Conservation (phyloP, 495 filamentous ascomycete species). For the Pseudotulostoma volvatum region DNA sequence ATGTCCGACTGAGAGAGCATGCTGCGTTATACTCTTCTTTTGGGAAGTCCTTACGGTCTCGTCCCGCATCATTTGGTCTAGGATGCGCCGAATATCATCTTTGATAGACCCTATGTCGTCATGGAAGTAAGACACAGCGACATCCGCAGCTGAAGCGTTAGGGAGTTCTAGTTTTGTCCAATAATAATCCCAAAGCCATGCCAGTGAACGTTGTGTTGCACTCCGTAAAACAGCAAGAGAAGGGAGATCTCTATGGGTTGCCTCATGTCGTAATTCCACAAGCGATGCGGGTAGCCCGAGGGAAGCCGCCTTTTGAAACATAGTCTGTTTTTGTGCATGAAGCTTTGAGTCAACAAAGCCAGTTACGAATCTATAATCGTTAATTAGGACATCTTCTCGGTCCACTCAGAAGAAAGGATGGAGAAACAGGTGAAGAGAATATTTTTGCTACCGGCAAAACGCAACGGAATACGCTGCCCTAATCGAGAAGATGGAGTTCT, state of each 20-base stretch:
- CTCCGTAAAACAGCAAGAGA: conserved; percentile 50
- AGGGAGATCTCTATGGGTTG: conserved; percentile 76
- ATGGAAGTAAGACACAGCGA: neutral
- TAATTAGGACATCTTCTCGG: conserved; percentile 3
- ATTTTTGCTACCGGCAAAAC: conserved; percentile 35
- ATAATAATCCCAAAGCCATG: conserved; percentile 81
- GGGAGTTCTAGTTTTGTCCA: conserved; percentile 35
- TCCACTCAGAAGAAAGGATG: conserved; percentile 3
- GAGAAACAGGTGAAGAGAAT: neutral
- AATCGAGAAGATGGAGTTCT: conserved; percentile 36
- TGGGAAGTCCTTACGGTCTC: conserved; percentile 7
- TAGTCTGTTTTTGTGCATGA: conserved; percentile 53
- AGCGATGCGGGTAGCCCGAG: conserved; percentile 67
- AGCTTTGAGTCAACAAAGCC: conserved; percentile 67
- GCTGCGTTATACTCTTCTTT: conserved; percentile 19
- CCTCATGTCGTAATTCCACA: conserved; percentile 80
- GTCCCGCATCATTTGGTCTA: conserved; percentile 9
- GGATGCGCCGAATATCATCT: conserved; percentile 7
- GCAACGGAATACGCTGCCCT: conserved; percentile 41
- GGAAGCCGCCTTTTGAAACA: conserved; percentile 65
- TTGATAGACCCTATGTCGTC: conserved; percentile 8
- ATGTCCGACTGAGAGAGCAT: conserved; percentile 11
- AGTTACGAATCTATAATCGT: conserved; percentile 65
- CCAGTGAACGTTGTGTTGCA: conserved; percentile 48
- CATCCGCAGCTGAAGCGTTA: neutral